Conservation (phyloP, 257 asterid genomes). For the Capsicum rhomboideum region DNA sequence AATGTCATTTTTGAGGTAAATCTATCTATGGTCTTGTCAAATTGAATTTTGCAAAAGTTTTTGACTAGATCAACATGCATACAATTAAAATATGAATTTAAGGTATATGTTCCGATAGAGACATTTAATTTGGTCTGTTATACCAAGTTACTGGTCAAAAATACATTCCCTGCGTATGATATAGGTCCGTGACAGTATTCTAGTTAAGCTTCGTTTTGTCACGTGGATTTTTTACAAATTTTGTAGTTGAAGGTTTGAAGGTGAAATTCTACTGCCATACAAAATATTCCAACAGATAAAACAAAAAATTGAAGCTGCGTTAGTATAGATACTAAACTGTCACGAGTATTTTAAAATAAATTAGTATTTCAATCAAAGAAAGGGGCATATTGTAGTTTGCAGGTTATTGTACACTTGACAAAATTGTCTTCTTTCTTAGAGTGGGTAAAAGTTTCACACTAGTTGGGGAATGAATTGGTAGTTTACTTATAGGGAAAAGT, state of each 20-base stretch:
- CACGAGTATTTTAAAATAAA: not conserved
- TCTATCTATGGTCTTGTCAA: not conserved
- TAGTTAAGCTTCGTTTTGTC: not conserved
- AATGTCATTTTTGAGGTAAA: slow-evolving; percentile 46
- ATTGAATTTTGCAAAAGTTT: not conserved
- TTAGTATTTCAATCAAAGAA: not conserved
- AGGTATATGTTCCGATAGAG: not conserved
- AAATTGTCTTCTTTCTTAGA: no score
- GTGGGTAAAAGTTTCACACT: no score
- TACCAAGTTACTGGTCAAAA: no score
- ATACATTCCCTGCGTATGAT: no score
- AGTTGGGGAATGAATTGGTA: no score
- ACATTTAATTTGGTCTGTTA: not conserved
- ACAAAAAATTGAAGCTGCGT: no score
- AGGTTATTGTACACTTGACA: no score
- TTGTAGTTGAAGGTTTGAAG: not conserved
- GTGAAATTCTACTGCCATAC: not conserved
- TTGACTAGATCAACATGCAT: not conserved
- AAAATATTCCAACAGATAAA: not conserved
- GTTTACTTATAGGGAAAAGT: no score
- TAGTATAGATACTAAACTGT: not conserved
- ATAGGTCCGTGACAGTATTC: not conserved
- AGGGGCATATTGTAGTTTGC: no score
- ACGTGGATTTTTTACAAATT: not conserved
- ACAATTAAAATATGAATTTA: no score